These are phyloP conservation scores for Colletotrichum sp. DNA, from an alignment of 2,329 filamentous ascomycete species.

Conservation along the genomic window DNA sequence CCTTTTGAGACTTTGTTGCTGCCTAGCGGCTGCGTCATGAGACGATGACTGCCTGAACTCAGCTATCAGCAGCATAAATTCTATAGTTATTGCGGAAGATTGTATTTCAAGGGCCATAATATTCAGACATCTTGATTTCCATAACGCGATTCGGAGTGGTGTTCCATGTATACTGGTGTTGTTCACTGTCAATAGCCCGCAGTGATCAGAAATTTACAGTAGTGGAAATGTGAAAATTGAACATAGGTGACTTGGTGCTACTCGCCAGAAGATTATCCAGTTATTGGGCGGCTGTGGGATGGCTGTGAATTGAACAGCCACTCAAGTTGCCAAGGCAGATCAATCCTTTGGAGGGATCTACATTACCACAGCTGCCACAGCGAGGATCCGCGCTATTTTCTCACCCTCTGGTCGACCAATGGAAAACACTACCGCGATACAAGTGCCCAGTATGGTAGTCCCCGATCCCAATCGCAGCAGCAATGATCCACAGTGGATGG, in stretches of 20 bases:
- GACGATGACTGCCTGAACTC: background rate
- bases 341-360: background rate
- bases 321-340: background rate
- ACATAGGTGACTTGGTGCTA: fast-evolving
- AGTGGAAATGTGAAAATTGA: background rate
- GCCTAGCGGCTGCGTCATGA: background rate
- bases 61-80: background rate
- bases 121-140: background rate
- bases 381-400: background rate
- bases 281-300: background rate
- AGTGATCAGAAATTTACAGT: background rate
- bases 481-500: background rate
- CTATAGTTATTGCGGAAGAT: background rate
- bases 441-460: background rate
- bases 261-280: background rate
- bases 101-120: background rate
- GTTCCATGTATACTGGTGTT: fast-evolving
- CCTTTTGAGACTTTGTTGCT: background rate
- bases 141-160: background rate
- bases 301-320: background rate
- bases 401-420: background rate
- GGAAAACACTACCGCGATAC: background rate
- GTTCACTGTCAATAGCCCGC: background rate
- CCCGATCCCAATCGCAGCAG: background rate
- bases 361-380: background rate